phyloP scores from a whole-genome alignment of 108 stramenopile genomes.

The Conticribra weissflogii region DNA sequence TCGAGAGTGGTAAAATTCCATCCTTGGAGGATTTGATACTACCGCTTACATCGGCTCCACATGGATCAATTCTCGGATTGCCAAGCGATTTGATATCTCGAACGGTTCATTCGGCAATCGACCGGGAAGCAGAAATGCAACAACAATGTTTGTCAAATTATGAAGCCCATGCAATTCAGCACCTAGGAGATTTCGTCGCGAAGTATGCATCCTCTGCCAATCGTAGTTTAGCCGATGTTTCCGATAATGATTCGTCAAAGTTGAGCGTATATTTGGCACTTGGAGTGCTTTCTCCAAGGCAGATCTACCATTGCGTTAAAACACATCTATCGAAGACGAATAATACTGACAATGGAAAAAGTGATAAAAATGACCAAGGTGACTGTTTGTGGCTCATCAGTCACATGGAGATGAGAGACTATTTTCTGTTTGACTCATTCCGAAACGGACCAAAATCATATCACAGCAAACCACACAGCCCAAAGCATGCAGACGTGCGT shows the following conservation, averaged over 20 bases:
- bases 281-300: slow-evolving; percentile 60
- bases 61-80: slow-evolving; percentile 31
- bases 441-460: slow-evolving; percentile 35
- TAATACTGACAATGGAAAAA: slow-evolving; percentile 22
- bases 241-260: slow-evolving; percentile 57
- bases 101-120: slow-evolving; percentile 21
- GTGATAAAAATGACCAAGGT: slow-evolving; percentile 3
- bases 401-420: slow-evolving; percentile 81
- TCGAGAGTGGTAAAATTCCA: slow-evolving; percentile 49
- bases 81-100: slow-evolving; percentile 20
- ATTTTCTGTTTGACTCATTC: slow-evolving; percentile 64
- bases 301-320: slow-evolving; percentile 42
- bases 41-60: slow-evolving; percentile 32
- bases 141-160: background rate
- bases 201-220: slow-evolving; percentile 56
- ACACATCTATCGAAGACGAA: slow-evolving; percentile 15
- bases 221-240: slow-evolving; percentile 61
- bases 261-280: slow-evolving; percentile 52
- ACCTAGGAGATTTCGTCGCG: slow-evolving; percentile 49
- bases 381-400: slow-evolving; percentile 60
- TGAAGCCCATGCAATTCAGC: slow-evolving; percentile 36
- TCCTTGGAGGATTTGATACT: slow-evolving; percentile 45
- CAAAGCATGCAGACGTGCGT: slow-evolving; percentile 12
- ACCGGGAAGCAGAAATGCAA: slow-evolving; percentile 14
- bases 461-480: slow-evolving; percentile 19